Conservation (phyloP, 345 rosid genomes). For the Rhizophora apiculata region DNA sequence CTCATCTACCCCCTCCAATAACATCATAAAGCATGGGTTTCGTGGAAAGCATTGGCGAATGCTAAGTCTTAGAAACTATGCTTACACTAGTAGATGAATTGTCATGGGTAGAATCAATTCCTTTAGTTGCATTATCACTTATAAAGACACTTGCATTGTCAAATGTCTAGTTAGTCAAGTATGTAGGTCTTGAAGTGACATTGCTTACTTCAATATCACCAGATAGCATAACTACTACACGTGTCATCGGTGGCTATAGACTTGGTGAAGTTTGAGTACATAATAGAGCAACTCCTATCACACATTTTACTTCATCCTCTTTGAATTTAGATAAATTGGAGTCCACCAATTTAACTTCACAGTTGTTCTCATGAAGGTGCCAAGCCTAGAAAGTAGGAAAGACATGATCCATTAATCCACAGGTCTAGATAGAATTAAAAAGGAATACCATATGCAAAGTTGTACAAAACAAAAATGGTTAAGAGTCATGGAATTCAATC, state of each 20-base stretch:
- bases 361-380: constrained; percentile 46
- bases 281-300: constrained; percentile 53
- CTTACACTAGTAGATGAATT: no score
- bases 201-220: constrained; percentile 62
- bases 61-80: no score
- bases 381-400: constrained; percentile 43
- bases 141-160: constrained; percentile 34
- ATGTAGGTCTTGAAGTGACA: constrained; percentile 41
- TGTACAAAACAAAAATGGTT: no score
- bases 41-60: no score
- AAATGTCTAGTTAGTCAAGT: constrained; percentile 55
- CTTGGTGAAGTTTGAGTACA: constrained; percentile 61
- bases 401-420: not conserved
- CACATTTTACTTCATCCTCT: constrained; percentile 43
- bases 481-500: no score
- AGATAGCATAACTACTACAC: constrained; percentile 59
- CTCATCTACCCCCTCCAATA: no score
- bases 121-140: constrained; percentile 21
- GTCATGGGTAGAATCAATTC: constrained; percentile 6
- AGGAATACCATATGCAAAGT: no score
- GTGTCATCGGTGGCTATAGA: constrained; percentile 58
- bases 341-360: constrained; percentile 42
- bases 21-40: no score
- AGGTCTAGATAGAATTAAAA: not conserved
- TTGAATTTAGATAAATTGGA: constrained; percentile 30